Evolutionary conservation across 257 asterid species (phyloP).

Genomic region (Primulina huaijiensis): DNA sequence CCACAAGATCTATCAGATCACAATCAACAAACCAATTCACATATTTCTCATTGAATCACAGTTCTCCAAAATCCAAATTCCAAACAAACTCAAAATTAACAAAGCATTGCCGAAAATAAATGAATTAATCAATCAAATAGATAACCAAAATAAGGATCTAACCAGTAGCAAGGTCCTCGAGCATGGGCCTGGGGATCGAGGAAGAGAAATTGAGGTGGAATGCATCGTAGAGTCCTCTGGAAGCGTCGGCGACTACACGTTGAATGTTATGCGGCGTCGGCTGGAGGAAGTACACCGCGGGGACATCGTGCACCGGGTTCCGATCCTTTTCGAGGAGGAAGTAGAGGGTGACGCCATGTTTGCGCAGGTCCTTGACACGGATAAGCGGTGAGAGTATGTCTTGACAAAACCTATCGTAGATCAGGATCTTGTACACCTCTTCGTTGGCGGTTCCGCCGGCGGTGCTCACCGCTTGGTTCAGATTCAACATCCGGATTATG

Average conservation of each 20-base stretch:
- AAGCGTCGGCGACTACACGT: conserved; percentile 68
- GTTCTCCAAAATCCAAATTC: not conserved
- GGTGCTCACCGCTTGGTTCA: conserved; percentile 72
- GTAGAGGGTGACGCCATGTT: conserved; percentile 93
- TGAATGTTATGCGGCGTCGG: conserved; percentile 71
- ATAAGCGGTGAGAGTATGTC: conserved; percentile 89
- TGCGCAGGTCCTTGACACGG: conserved; percentile 96
- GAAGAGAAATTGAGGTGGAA: conserved; percentile 94
- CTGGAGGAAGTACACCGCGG: conserved; percentile 89
- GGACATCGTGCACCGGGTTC: conserved; percentile 91
- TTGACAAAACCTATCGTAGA: conserved; percentile 91
- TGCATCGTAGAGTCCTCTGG: conserved; percentile 71
- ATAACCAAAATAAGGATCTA: conserved; percentile 15
- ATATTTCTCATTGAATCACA: not conserved
- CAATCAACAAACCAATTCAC: conserved; percentile 19
- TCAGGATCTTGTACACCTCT: conserved; percentile 95
- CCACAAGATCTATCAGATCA: conserved; percentile 16
- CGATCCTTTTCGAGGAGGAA: conserved; percentile 96
- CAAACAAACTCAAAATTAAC: conserved; percentile 18
- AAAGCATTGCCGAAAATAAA: not conserved
- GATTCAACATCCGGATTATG: conserved; percentile 92
- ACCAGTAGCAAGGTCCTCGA: conserved; percentile 95
- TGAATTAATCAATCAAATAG: not conserved
- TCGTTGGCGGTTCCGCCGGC: conserved; percentile 76
- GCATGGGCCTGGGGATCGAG: conserved; percentile 81